Evolutionary conservation across 1,139 yeast species (phyloP).

Genomic region (Diutina scorzettiae): DNA sequence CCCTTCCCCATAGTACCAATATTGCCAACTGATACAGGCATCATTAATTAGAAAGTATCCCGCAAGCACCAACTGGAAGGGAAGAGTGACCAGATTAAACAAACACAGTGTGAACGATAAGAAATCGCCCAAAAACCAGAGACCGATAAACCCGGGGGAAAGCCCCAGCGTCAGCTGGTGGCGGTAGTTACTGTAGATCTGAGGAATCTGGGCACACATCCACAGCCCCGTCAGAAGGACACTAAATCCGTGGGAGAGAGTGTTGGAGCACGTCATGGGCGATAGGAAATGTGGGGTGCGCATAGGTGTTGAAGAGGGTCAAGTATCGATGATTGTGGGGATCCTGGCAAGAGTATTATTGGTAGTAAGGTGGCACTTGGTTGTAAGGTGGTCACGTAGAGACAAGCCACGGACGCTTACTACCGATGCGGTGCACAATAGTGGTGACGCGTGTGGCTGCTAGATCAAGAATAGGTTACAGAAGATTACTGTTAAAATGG

Average conservation of each 20-base stretch:
- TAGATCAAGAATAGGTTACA: too few species aligned
- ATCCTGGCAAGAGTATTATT: too few species aligned
- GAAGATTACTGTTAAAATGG: too few species aligned
- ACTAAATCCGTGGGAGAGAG: not conserved
- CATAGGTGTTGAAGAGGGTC: too few species aligned
- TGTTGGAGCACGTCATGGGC: slow-evolving; percentile 1
- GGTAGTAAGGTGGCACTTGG: too few species aligned
- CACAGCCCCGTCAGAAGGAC: slow-evolving; percentile 23
- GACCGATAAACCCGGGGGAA: slow-evolving; percentile 58
- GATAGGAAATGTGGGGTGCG: too few species aligned
- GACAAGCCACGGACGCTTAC: too few species aligned
- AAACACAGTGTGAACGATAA: slow-evolving; percentile 73
- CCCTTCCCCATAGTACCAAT: slow-evolving; percentile 43
- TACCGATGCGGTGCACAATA: too few species aligned
- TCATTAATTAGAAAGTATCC: slow-evolving; percentile 69
- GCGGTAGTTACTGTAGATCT: slow-evolving; percentile 61
- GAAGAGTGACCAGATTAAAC: slow-evolving; percentile 56
- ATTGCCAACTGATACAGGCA: slow-evolving; percentile 58
- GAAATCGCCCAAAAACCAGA: slow-evolving; percentile 82
- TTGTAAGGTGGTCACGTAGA: too few species aligned
- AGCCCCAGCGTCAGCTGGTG: slow-evolving; percentile 80
- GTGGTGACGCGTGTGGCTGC: too few species aligned
- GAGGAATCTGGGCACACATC: slow-evolving; percentile 86
- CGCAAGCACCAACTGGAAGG: slow-evolving; percentile 68
- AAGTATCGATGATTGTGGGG: too few species aligned